phyloP scores from a whole-genome alignment of 164 flowering plant genomes.

The Warburgia ugandensis region DNA sequence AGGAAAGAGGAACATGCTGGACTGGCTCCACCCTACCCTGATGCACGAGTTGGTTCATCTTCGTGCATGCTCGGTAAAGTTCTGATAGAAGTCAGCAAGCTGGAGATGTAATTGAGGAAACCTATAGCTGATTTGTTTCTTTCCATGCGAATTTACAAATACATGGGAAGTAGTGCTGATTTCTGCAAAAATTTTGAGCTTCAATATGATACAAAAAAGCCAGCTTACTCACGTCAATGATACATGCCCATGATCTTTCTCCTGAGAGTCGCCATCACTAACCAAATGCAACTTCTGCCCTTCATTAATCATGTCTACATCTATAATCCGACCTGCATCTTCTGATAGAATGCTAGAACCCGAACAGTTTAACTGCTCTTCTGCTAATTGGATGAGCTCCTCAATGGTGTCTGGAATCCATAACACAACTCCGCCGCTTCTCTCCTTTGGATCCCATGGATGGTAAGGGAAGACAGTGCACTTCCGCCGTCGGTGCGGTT shows the following conservation, averaged over 20 bases:
- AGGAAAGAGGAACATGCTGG: too few relatives aligned
- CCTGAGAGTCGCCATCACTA: neutral
- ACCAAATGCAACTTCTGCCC: slow-evolving; percentile 66
- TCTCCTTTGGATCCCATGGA: slow-evolving; percentile 57
- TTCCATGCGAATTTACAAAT: too few relatives aligned
- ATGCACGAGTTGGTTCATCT: too few relatives aligned
- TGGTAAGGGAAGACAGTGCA: slow-evolving; percentile 89
- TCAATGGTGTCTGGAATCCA: slow-evolving; percentile 64
- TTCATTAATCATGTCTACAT: slow-evolving; percentile 58
- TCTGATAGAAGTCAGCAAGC: too few relatives aligned
- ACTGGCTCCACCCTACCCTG: too few relatives aligned
- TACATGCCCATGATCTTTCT: neutral
- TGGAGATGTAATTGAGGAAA: too few relatives aligned
- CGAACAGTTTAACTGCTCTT: slow-evolving; percentile 30
- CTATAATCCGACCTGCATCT: slow-evolving; percentile 73
- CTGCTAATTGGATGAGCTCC: slow-evolving; percentile 51
- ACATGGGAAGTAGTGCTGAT: neutral
- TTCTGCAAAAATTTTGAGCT: too few relatives aligned
- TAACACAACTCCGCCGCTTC: slow-evolving; percentile 54
- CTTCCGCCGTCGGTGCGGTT: slow-evolving; percentile 37
- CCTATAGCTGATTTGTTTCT: too few relatives aligned
- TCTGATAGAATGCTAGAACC: slow-evolving; percentile 51
- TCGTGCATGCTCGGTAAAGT: too few relatives aligned
- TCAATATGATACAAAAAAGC: too few relatives aligned
- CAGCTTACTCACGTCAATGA: neutral